Evolutionary conservation across 495 filamentous ascomycete genomes (phyloP), one percentile per base, ranked within the genome.

Genomic region (Hyaloscypha bicolor): DNA sequence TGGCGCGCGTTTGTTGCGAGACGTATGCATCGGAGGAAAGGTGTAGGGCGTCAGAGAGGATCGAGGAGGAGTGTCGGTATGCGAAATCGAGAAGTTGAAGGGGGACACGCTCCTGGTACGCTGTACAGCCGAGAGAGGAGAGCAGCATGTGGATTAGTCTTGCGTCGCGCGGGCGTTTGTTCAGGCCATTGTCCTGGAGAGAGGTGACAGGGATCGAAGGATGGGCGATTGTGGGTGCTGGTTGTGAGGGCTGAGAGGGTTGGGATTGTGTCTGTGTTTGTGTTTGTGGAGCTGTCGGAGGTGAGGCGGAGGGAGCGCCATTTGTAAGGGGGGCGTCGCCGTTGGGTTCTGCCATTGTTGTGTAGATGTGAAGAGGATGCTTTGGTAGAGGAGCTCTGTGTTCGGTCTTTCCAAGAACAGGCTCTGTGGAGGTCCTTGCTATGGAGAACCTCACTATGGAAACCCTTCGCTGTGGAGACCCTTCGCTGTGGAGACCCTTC

Each of bases 51-150:
- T 93, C 90, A 53, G 79, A 83, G 6, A 92, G 83, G 19, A 91
- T 79, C n/a, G 83, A 79, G 0, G 85, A 83, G 3, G 86, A 85
- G 78, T 88, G 86, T 25, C 94, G 91, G 85, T 99, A 99, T 22
- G 95, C 94, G 76, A 98, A 97, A 78, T 99, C 95, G 75, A 99
- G 88, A 51, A 99, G 90, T 70, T 97, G 91, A 3, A 97, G 86
- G 0, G 95, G 94, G 2, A 99, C 93, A 66, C 95, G 93, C 73
- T 93, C 92, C 80, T 97, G 93, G 83, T 96, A 99, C 32, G 90
- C 83, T 14, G 89, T 91, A 4, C 97, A 93, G 71, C 94, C 94
- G 59, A 95, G 89, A 2, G 88, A 89, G 60, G 91, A 88, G 45
- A 99, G 91, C 55, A 98, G 86, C 66, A 97, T 89, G 77, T 99